Base-by-base conservation (phyloP, 2,329 filamentous ascomycete genomes). In the Stemphylium vesicarium region DNA sequence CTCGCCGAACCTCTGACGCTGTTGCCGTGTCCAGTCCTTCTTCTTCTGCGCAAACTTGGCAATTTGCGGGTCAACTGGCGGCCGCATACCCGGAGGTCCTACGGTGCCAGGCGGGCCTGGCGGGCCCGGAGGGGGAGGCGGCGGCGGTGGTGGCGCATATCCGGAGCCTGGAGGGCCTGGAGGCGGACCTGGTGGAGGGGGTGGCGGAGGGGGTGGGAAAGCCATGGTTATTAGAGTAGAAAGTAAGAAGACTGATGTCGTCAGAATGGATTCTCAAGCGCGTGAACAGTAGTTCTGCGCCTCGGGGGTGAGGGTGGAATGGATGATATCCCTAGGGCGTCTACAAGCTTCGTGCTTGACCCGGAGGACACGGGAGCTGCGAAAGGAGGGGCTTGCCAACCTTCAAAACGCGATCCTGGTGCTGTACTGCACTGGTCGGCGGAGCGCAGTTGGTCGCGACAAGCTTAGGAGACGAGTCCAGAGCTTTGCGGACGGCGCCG, bases 11-110 rank as follows among this genome's bases (percentile, higher is more conserved):
- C 95, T 88, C 75, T 92, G 95, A 67, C 92, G 88, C 80, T 96
- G 95, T 63, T 85, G 86, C 59, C 93, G 89, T 69, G 98, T 82
- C 96, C 96, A 99, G 88, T 97, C 93, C 76, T 92, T 96, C 84
- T 98, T 99, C 84, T 98, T 99, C 78, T 97, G 91, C 53, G 93
- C 91, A 72, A 97, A 96, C 80, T 99, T 99, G 47, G 92, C 92
- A 70, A 91, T 84, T 63, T 93, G 91, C 39, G 92, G 88, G 73
- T 98, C 89, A 64, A 87, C 84, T 20, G 88, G 85, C 38, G 92
- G 92, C 60, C 87, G 87, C 76, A 92, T 96, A 36, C 65, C 59
- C 60, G 93, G 92, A 48, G 90, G 66, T 4, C 73, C 69, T 43
- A 70, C 70, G 11, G 75, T 71, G 16, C 75, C 77, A 26, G 86